These are phyloP conservation scores for Annulohypoxylon nitens DNA, from an alignment of 495 filamentous ascomycete genomes.

Conservation along the genomic window DNA sequence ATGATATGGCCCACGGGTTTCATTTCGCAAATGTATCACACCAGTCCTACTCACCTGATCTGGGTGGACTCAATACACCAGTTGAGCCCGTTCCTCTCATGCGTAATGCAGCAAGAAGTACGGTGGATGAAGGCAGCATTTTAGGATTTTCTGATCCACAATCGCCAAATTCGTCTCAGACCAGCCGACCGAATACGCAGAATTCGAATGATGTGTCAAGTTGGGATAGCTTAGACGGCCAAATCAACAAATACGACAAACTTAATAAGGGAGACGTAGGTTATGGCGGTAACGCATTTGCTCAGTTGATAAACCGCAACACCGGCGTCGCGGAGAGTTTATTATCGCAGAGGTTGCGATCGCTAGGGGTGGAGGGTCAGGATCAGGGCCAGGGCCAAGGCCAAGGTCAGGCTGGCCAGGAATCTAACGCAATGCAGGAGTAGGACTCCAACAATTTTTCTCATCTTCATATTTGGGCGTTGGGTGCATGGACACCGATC, in stretches of 20 bases:
- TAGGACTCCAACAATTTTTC: slow-evolving; percentile 13
- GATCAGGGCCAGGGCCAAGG: slow-evolving; percentile 26
- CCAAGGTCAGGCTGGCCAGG: slow-evolving; percentile 29
- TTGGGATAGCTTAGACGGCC: slow-evolving; percentile 32
- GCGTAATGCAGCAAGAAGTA: slow-evolving; percentile 28
- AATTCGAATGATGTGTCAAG: slow-evolving; percentile 46
- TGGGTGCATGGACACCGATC: slow-evolving; percentile 1
- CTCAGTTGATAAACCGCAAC: slow-evolving; percentile 46
- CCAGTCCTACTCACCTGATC: slow-evolving; percentile 39
- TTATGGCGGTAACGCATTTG: slow-evolving; percentile 73
- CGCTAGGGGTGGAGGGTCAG: slow-evolving; percentile 53
- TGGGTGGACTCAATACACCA: slow-evolving; percentile 36
- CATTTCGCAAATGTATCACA: slow-evolving; percentile 43
- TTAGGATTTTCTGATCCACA: slow-evolving; percentile 35
- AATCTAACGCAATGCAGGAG: slow-evolving; percentile 31
- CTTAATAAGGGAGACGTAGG: slow-evolving; percentile 75
- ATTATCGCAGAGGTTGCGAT: slow-evolving; percentile 60
- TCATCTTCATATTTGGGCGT: slow-evolving; percentile 19
- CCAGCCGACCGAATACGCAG: slow-evolving; percentile 45
- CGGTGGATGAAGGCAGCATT: slow-evolving; percentile 25
- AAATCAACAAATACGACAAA: slow-evolving; percentile 69
- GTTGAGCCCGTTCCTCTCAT: slow-evolving; percentile 57
- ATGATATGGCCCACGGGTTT: slow-evolving; percentile 55
- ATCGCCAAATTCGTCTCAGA: slow-evolving; percentile 45
- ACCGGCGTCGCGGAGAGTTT: slow-evolving; percentile 56